A percentile compares a stretch with the other conserved stretches of the same genome.
Conservation (phyloP, 2,329 filamentous ascomycete species). For the Harringtonia aguacate region DNA sequence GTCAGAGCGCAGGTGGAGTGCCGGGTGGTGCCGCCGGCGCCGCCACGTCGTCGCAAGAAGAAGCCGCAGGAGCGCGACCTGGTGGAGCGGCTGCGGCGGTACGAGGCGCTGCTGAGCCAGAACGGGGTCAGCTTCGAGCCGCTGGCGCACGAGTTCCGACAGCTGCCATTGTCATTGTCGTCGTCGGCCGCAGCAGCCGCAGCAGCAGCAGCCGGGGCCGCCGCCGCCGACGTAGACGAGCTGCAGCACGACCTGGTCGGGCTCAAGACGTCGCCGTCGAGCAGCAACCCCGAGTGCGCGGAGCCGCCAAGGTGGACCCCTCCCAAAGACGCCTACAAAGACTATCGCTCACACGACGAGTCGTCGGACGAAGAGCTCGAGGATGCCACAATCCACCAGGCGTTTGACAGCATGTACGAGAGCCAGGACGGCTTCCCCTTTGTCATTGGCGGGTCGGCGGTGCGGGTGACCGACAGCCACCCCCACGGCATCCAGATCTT, state of each 20-base stretch:
- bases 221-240: constrained; percentile 42
- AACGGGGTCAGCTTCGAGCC: constrained; percentile 60
- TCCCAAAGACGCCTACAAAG: neutral
- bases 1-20: constrained; percentile 52
- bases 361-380: constrained; percentile 48
- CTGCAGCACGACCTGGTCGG: constrained; percentile 45
- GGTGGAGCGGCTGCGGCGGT: constrained; percentile 56
- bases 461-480: constrained; percentile 35
- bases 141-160: constrained; percentile 37
- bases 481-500: constrained; percentile 49
- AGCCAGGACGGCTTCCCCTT: constrained; percentile 48
- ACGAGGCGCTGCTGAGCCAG: constrained; percentile 55
- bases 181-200: neutral
- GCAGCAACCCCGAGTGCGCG: constrained; percentile 21
- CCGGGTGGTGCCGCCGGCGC: constrained; percentile 43
- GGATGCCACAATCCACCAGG: constrained; percentile 44
- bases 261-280: constrained; percentile 40
- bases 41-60: constrained; percentile 48
- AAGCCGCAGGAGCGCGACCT: constrained; percentile 61
- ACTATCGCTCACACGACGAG: neutral
- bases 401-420: constrained; percentile 49
- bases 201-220: constrained; percentile 10
- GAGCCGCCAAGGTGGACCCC: neutral
- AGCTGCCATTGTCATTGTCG: constrained; percentile 24
- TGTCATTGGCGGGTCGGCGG: constrained; percentile 33